Evolutionary conservation across 768 basidiomycete species (phyloP).

Genomic region (Russula brevipes): DNA sequence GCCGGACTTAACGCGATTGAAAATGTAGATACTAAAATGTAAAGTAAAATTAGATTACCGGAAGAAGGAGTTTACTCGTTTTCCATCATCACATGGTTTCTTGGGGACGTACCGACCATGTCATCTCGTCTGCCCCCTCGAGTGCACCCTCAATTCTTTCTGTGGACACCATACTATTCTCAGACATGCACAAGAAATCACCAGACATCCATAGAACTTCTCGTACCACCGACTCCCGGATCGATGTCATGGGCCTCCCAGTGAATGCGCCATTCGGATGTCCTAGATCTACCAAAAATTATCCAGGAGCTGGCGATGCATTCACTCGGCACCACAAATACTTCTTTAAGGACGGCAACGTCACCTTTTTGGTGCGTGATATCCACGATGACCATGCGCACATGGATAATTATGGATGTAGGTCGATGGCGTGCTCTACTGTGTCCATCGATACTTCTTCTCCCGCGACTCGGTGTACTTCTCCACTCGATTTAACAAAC

Average conservation of each 20-base stretch:
- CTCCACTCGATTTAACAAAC: not conserved
- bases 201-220: not conserved
- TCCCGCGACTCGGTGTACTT: conserved; percentile 15
- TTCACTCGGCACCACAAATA: conserved; percentile 16
- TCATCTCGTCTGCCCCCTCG: not conserved
- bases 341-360: conserved; percentile 19
- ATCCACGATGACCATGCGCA: not conserved
- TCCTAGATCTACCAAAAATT: not conserved
- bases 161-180: not conserved
- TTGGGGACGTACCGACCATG: not conserved
- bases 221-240: not conserved
- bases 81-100: not conserved
- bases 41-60: too few relatives aligned
- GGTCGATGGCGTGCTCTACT: conserved; percentile 8
- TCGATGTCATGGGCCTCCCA: not conserved
- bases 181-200: not conserved
- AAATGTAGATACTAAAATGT: too few relatives aligned
- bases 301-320: not conserved
- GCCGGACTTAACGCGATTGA: too few relatives aligned
- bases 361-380: conserved; percentile 17
- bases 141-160: not conserved
- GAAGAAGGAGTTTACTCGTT: too few relatives aligned
- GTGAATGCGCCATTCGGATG: not conserved
- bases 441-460: conserved; percentile 14
- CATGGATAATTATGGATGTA: not conserved